Evolutionary conservation across 441 rosid species (phyloP).

Genomic region (Brassica balearica): DNA sequence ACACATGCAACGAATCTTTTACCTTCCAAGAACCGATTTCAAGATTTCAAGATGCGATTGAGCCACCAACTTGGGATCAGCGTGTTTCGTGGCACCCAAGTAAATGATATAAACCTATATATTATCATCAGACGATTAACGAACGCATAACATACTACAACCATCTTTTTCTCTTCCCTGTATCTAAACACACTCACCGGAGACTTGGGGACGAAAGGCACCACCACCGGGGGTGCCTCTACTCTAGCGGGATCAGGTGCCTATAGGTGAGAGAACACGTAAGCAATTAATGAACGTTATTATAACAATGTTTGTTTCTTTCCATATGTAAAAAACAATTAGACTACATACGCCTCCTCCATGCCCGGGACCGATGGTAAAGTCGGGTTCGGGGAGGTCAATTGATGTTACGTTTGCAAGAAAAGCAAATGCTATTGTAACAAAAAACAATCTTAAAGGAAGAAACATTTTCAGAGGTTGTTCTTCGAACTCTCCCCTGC

Average conservation of each 20-base stretch:
- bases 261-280: not conserved
- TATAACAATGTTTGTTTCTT: constrained; percentile 16
- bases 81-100: constrained; percentile 46
- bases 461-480: constrained; percentile 25
- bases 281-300: not conserved
- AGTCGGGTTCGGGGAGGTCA: no score
- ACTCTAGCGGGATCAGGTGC: not conserved
- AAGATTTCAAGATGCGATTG: constrained; percentile 47
- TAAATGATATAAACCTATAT: constrained; percentile 39
- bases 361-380: not conserved
- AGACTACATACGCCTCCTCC: constrained; percentile 19
- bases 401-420: constrained; percentile 4
- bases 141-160: constrained; percentile 6
- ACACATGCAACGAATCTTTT: constrained; percentile 33
- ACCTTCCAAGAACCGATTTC: constrained; percentile 52
- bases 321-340: not conserved
- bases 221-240: not conserved
- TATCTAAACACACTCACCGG: constrained; percentile 21
- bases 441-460: constrained; percentile 26
- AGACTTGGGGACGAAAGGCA: constrained; percentile 22
- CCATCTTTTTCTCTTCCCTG: not conserved
- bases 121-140: constrained; percentile 5
- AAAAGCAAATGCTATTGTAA: constrained; percentile 18
- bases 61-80: constrained; percentile 38
- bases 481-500: not conserved